Evolutionary conservation across 768 basidiomycete genomes (phyloP), one percentile per base, ranked within the genome.

Genomic region (Leccinum truebloodii): DNA sequence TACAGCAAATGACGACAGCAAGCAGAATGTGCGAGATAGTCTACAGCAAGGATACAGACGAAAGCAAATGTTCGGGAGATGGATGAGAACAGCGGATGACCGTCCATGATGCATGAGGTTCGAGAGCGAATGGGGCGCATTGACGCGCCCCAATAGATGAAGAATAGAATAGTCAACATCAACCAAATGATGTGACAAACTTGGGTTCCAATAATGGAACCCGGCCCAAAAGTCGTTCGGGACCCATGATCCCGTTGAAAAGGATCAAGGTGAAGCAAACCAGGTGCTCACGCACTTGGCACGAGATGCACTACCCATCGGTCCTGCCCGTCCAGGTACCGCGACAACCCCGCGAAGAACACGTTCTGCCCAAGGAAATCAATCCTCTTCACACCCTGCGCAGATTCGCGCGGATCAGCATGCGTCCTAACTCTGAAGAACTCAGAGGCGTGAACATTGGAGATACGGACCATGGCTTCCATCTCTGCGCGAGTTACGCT

Each of bases 351-450:
- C 10, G 59, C 67, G 46, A 78, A 78, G 28, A 58, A 60, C 41
- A 68, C 59, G 22, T 69, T 67, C 2, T 63, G 67, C 34, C 75
- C 74, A 60, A 78, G 69, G 64, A 76, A 75, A 62, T 78, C 77
- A 28, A 78, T 69, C 66, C 76, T 63, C 69, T 77, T 79, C 28
- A 79, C 60, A 8, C 77, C 77, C 67, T 79, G 77, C 63, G 61
- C 64, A 68, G 64, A 71, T 69, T 78, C 76, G 66, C 70, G 65
- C 67, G 67, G 72, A 61, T 74, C 74, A 66, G 70, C 55, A 56
- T 28, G 46, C 12, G 70, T 65, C 63, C 72, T 59, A 50, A 62
- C 67, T 64, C 72, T 63, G 61, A 72, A 75, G 46, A 64, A 74
- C 22, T 72, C 69, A 59, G 69, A 65, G 63, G 64, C 72, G 57